Percentiles rank a stretch among this genome's conserved stretches.
Evolutionary conservation across 106 monocot species (phyloP).

Genomic region (Amphibolis antarctica): DNA sequence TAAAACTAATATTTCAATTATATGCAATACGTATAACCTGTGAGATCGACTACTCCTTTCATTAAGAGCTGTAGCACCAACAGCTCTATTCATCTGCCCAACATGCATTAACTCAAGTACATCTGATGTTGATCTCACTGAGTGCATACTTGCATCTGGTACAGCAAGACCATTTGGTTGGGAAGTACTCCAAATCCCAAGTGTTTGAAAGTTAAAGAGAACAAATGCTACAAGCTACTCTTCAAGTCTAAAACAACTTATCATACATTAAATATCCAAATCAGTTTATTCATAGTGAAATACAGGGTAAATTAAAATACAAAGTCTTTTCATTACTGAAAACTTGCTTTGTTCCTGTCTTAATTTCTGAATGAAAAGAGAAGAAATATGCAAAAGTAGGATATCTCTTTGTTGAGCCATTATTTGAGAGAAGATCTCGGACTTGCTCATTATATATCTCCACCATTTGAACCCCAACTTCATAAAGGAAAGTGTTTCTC

Average conservation of each 20-base stretch:
- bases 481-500: constrained; percentile 53
- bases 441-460: constrained; percentile 99
- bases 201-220: constrained; percentile 45
- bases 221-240: background rate
- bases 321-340: background rate
- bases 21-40: constrained; percentile 31
- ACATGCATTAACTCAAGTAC: constrained; percentile 71
- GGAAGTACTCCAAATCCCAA: constrained; percentile 77
- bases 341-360: too few species aligned
- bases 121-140: constrained; percentile 78
- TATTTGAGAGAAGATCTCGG: constrained; percentile 82
- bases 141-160: constrained; percentile 80
- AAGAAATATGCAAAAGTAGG: constrained; percentile 20
- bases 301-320: background rate
- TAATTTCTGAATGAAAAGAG: too few species aligned
- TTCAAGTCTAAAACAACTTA: background rate
- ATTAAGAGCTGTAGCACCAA: constrained; percentile 87
- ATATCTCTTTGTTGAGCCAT: constrained; percentile 71
- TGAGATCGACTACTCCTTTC: constrained; percentile 97
- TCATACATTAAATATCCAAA: background rate
- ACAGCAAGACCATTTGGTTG: constrained; percentile 89
- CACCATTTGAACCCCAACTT: constrained; percentile 92
- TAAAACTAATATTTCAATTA: background rate
- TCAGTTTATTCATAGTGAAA: background rate
- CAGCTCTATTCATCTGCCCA: constrained; percentile 74